Evolutionary conservation across 2,329 filamentous ascomycete species (phyloP), one percentile per base, ranked within the genome.

Genomic region (Coleophoma eucalyptorum): DNA sequence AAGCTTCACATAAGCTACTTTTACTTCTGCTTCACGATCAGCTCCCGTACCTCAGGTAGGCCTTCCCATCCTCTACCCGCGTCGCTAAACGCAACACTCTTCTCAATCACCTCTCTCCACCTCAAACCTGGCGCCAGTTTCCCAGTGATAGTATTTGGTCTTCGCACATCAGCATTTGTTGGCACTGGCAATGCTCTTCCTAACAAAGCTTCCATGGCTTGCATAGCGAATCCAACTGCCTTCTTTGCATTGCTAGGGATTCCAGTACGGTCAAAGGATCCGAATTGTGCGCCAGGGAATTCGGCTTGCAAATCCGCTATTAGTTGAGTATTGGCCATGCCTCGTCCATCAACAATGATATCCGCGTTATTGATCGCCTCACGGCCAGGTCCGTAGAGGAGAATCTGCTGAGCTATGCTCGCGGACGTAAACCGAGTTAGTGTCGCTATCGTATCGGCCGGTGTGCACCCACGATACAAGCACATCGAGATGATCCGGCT

Each of bases 191-290:
- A 47, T 13, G 65, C 65, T 50, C 65, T 50, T 16, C 65, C 65
- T 2, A 67, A 52, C 7, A 67, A 43, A 31, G 64, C 63, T 48
- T 67, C 64, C 60, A 67, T 64, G 12, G 64, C 65, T 44, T 67
- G 64, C 63, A 66, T 65, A 2, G 65, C 65, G 42, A 67, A 67
- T 1, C 63, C 63, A 1, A 67, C 62, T 8, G 64, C 63, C 46
- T 66, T 64, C 53, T 66, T 66, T 12, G 62, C 65, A 50, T 66
- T 65, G 6, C 55, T 59, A 8, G 64, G 65, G 1, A 67, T 54
- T 26, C 65, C 65, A 1, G 64, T 67, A 40, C 60, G 59, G 19
- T 66, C 63, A n/a, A 65, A 64, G 3, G 51, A 55, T 11, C 58
- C 56, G 33, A 65, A 65, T 16, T 20, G 52, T 1, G 64, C 62